Evolutionary conservation across 257 asterid species (phyloP).

Genomic region (Verbascum thapsus): DNA sequence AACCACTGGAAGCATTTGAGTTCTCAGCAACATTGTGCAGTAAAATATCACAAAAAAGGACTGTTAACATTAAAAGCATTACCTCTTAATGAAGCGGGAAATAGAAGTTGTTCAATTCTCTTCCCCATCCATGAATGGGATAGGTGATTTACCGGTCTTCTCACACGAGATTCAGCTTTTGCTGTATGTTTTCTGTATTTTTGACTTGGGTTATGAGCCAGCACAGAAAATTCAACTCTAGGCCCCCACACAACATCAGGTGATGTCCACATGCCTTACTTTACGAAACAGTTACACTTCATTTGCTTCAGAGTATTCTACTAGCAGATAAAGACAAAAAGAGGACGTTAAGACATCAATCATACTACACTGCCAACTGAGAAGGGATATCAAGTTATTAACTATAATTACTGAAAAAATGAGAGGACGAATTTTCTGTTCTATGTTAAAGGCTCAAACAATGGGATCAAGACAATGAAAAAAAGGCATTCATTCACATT

Average conservation of each 20-base stretch:
- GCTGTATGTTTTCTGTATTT: constrained; percentile 38
- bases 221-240: constrained; percentile 47
- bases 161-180: constrained; percentile 42
- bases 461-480: not conserved
- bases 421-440: no score
- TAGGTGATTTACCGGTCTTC: constrained; percentile 43
- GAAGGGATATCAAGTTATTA: constrained; percentile 8
- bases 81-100: constrained; percentile 59
- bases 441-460: not conserved
- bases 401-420: no score
- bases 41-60: constrained; percentile 26
- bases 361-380: constrained; percentile 17
- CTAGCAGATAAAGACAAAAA: constrained; percentile 27
- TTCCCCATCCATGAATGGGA: constrained; percentile 43
- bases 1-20: constrained; percentile 91
- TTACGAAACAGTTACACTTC: constrained; percentile 42
- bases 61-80: constrained; percentile 37
- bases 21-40: constrained; percentile 66
- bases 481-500: not conserved
- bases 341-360: constrained; percentile 18
- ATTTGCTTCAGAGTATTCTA: constrained; percentile 45
- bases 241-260: constrained; percentile 60
- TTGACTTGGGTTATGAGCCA: constrained; percentile 46
- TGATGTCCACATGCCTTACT: constrained; percentile 74
- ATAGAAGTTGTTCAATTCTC: constrained; percentile 31